Conservation (phyloP, 257 asterid species). For the Fraxinus cuspidata region DNA sequence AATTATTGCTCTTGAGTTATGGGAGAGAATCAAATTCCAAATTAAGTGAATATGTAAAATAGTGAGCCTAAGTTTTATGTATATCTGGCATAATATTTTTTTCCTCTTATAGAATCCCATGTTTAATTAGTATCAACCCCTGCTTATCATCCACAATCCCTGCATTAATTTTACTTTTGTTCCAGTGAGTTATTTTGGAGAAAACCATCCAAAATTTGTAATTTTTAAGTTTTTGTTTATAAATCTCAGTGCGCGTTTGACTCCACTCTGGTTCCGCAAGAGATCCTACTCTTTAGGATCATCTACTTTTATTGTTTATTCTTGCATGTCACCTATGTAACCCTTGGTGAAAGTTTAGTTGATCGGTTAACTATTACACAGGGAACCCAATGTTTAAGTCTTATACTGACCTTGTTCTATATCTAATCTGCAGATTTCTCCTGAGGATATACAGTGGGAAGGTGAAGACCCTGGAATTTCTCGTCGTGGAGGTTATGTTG, state of each 20-base stretch:
- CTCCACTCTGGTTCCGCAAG: background rate
- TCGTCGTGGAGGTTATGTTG: constrained; percentile 46
- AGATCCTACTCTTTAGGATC: background rate
- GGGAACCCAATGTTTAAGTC: background rate
- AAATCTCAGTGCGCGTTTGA: background rate
- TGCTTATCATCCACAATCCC: background rate
- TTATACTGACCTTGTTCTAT: background rate
- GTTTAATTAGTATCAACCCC: background rate
- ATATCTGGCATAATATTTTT: background rate
- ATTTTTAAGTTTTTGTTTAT: background rate
- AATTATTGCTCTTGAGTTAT: background rate
- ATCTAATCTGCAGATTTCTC: constrained; percentile 48
- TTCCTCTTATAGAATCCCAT: background rate
- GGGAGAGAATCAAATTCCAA: background rate
- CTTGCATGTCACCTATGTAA: background rate
- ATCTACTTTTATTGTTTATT: background rate
- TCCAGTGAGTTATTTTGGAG: constrained; percentile 2
- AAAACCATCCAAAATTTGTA: background rate
- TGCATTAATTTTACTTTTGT: background rate
- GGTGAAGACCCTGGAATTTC: constrained; percentile 54
- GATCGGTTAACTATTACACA: background rate
- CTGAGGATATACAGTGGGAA: constrained; percentile 62
- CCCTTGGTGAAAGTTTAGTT: background rate
- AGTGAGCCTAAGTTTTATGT: background rate
- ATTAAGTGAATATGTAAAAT: background rate